Base-by-base conservation (phyloP, 1,284 basidiomycete genomes). In the Fomitopsis pinicola region DNA sequence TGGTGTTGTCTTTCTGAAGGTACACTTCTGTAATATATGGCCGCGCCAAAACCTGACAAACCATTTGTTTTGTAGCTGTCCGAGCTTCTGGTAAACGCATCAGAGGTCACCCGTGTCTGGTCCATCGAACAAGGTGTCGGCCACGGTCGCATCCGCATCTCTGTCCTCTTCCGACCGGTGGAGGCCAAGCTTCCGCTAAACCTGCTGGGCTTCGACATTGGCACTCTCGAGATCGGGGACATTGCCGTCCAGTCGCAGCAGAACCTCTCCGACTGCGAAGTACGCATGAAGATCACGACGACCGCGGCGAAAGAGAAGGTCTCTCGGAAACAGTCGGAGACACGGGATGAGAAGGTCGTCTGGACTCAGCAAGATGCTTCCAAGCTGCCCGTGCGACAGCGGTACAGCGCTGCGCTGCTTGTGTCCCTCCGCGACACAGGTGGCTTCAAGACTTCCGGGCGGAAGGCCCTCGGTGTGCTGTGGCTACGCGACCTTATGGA, bases 131-230 rank as follows among this genome's bases (percentile, higher is more conserved):
- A 84, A 57, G 84, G 83, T 30, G 75, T 84, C n/a, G 83, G 83
- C 2, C 80, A 80, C 61, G 84, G 84, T 46, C 79, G 77, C 15
- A 75, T 80, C 38, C 68, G 70, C 17, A 76, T 84, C 61, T 81
- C 81, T 0, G 72, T 84, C 28, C 74, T 82, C 5, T 84, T 85
- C 78, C 76, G 81, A 58, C 78, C 82, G 28, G 78, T 90, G 62
- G 77, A 85, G 66, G 78, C 83, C 14, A 77, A 82, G 59, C 77
- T 89, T 1, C 85, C 87, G 0, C 75, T 72, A 5, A 81, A 81
- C 64, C 75, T 87, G 62, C 79, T 81, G 35, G 87, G 87, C 14
- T 89, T 86, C 82, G 83, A 88, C 54, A 87, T 85, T 15, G 86
- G 85, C 19, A 86, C 85, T 1, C 77, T 89, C 45, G 81, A 83